phyloP scores from a whole-genome alignment of 352 stramenopile species.

The Aphanomyces euteiches region DNA sequence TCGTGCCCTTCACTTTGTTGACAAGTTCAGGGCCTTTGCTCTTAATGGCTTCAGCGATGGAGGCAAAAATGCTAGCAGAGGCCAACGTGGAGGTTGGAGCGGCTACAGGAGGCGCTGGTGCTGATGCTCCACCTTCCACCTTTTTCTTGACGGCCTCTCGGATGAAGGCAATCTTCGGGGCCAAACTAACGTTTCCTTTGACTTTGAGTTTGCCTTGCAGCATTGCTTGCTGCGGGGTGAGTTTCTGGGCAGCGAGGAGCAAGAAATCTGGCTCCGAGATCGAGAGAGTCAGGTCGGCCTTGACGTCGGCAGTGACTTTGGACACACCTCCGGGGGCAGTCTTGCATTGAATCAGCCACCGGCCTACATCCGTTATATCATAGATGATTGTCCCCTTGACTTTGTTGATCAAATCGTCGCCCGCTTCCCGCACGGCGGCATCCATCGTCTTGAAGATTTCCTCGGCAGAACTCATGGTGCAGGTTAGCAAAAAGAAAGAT shows the following conservation, averaged over 20 bases:
- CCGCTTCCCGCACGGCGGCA: conserved; percentile 59
- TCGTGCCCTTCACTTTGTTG: conserved; percentile 77
- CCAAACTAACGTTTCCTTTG: conserved; percentile 93
- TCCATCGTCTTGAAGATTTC: conserved; percentile 73
- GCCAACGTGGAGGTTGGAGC: conserved; percentile 39
- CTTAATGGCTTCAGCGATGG: conserved; percentile 55
- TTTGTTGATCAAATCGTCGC: conserved; percentile 63
- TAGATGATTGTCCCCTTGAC: conserved; percentile 82
- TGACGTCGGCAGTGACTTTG: conserved; percentile 43
- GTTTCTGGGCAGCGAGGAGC: conserved; percentile 78
- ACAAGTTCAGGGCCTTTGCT: conserved; percentile 53
- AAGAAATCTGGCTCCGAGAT: conserved; percentile 73
- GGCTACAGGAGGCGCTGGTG: conserved; percentile 1
- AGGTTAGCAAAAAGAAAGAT: conserved; percentile 3
- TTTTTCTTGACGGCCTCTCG: conserved; percentile 55
- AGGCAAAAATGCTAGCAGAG: conserved; percentile 66
- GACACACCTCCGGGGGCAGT: conserved; percentile 64
- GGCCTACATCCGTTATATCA: conserved; percentile 58
- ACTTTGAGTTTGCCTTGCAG: conserved; percentile 94
- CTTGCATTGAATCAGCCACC: conserved; percentile 78
- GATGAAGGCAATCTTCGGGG: conserved; percentile 92
- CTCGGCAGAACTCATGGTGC: conserved; percentile 32
- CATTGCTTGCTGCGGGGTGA: conserved; percentile 90
- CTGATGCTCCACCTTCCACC: not conserved
- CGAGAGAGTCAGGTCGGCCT: conserved; percentile 73